Conservation (phyloP, 352 stramenopile species). For the Pythium scleroteichum region DNA sequence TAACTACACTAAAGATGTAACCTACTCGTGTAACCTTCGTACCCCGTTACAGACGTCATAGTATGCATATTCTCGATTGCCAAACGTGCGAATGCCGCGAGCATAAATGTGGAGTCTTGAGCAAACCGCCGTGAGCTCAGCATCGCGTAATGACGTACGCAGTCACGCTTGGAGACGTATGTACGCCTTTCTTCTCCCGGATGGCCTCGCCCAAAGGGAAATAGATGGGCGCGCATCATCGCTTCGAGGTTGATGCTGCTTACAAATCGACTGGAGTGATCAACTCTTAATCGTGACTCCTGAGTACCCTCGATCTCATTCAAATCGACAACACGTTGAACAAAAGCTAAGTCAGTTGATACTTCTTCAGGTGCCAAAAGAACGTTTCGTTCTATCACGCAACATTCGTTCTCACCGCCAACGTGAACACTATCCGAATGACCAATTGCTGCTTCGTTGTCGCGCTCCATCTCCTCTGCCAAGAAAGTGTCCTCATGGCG, state of each 20-base stretch:
- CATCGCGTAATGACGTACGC: slow-evolving; percentile 15
- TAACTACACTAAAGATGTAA: too few species aligned
- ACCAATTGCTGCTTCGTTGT: slow-evolving; percentile 3
- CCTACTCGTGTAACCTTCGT: too few species aligned
- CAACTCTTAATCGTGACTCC: slow-evolving; percentile 3
- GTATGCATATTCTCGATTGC: slow-evolving; percentile 25
- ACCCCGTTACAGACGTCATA: slow-evolving; percentile 20
- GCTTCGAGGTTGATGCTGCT: not conserved
- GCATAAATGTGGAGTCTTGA: slow-evolving; percentile 19
- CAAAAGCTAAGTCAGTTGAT: slow-evolving; percentile 1
- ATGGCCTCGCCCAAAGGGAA: slow-evolving; percentile 24
- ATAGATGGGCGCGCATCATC: slow-evolving; percentile 21
- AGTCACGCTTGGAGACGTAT: slow-evolving; percentile 18
- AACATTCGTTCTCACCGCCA: slow-evolving; percentile 3
- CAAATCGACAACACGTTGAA: slow-evolving; percentile 17
- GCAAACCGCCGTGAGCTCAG: slow-evolving; percentile 23
- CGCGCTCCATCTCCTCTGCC: slow-evolving; percentile 2
- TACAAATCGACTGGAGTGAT: slow-evolving; percentile 18
- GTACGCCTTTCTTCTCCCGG: slow-evolving; percentile 3
- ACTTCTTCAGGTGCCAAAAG: not conserved
- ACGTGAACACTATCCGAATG: not conserved
- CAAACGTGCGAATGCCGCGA: slow-evolving; percentile 14
- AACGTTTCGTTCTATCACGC: slow-evolving; percentile 17
- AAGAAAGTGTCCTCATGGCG: not conserved
- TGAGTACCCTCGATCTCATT: not conserved